A percentile compares a stretch with the other conserved stretches of the same genome.
phyloP scores from a whole-genome alignment of 768 basidiomycete species.

The Pluteus cervinus region DNA sequence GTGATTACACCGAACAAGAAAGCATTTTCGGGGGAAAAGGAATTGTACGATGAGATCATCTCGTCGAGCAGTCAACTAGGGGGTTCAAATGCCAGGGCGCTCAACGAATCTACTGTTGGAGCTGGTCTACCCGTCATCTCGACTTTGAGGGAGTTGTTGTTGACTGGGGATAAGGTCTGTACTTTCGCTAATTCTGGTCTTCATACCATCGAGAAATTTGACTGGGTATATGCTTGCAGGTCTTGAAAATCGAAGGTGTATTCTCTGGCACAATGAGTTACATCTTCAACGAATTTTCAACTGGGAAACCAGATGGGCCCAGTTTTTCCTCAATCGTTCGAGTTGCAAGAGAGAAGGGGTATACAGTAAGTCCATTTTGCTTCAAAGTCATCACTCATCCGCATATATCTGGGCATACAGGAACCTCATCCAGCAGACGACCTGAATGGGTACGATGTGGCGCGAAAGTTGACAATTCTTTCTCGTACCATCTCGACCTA shows the following conservation, averaged over 20 bases:
- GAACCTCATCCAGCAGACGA: constrained; percentile 98
- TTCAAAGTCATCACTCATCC: neutral
- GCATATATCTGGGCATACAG: constrained; percentile 40
- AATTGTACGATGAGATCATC: constrained; percentile 66
- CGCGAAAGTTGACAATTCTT: constrained; percentile 94
- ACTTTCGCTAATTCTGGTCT: neutral
- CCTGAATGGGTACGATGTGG: constrained; percentile 94
- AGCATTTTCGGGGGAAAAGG: constrained; percentile 72
- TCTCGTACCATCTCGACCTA: constrained; percentile 64
- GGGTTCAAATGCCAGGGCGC: constrained; percentile 59
- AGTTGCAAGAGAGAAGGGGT: constrained; percentile 86
- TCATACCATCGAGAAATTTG: neutral
- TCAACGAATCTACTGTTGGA: constrained; percentile 91
- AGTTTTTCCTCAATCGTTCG: constrained; percentile 87
- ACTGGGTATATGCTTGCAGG: too few relatives aligned
- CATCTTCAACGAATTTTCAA: constrained; percentile 96
- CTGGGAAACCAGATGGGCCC: constrained; percentile 59
- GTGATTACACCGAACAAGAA: constrained; percentile 99
- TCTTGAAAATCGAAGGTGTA: constrained; percentile 93
- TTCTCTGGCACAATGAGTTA: constrained; percentile 98
- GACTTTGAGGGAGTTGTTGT: constrained; percentile 87
- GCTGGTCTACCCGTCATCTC: constrained; percentile 91
- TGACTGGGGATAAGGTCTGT: constrained; percentile 84
- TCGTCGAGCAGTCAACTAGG: constrained; percentile 46
- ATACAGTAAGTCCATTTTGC: constrained; percentile 63